Percentiles rank a stretch among this genome's conserved stretches.
phyloP scores from a whole-genome alignment of 371 early-diverging fungal species.

The Mortierella sp. region DNA sequence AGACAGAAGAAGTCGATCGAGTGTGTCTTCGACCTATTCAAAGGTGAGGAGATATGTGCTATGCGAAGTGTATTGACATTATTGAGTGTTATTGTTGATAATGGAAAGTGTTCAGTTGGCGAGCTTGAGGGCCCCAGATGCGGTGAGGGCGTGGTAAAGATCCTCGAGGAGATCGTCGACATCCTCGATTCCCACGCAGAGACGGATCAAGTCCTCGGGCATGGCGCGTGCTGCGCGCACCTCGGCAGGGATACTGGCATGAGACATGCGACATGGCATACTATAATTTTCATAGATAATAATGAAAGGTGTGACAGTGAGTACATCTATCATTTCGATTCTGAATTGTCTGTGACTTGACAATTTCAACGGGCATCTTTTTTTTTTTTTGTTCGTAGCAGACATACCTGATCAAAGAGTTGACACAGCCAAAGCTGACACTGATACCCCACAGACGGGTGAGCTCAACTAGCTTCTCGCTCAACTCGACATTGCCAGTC shows the following conservation, averaged over 20 bases:
- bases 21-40: not conserved
- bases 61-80: not conserved
- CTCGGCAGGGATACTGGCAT: constrained; percentile 94
- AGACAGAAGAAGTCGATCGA: not conserved
- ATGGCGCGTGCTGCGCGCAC: constrained; percentile 88
- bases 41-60: not conserved
- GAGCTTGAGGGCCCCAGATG: constrained; percentile 76
- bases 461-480: constrained; percentile 89
- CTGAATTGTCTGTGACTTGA: constrained; percentile 1
- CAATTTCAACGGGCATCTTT: not conserved
- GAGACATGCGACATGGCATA: constrained; percentile 98
- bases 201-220: constrained; percentile 95
- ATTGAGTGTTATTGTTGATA: not conserved
- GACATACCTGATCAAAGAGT: constrained; percentile 92
- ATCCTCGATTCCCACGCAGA: constrained; percentile 99
- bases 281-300: constrained; percentile 61
- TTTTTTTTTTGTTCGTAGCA: not conserved
- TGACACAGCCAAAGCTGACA: constrained; percentile 97
- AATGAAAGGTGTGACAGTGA: not conserved
- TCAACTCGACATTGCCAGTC: constrained; percentile 88
- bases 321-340: too few relatives aligned
- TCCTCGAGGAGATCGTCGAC: constrained; percentile 93
- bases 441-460: constrained; percentile 91
- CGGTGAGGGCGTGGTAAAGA: constrained; percentile 80
- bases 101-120: constrained; percentile 28